Evolutionary conservation across 768 basidiomycete species (phyloP).

Genomic region (Panaeolus papilionaceus): DNA sequence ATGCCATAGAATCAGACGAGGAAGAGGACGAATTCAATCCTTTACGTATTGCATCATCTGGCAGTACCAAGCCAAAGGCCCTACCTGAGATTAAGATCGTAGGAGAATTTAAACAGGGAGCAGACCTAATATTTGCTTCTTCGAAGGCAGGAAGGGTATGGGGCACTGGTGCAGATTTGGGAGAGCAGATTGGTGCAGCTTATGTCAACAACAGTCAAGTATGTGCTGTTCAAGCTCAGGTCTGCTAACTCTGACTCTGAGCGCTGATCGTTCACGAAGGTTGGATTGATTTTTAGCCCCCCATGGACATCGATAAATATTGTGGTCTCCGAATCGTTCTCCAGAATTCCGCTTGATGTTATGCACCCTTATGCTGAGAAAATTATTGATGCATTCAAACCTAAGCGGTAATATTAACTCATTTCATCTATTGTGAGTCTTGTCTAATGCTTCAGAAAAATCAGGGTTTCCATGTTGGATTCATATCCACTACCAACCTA

Average conservation of each 20-base stretch:
- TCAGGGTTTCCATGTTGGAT: constrained; percentile 58
- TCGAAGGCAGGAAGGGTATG: constrained; percentile 54
- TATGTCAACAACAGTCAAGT: constrained; percentile 55
- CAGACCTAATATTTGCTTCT: constrained; percentile 50
- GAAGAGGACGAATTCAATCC: constrained; percentile 67
- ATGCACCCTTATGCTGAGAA: constrained; percentile 55
- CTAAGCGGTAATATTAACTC: constrained; percentile 44
- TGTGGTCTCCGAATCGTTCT: constrained; percentile 58
- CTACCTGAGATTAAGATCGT: constrained; percentile 43
- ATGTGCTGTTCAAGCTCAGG: constrained; percentile 14
- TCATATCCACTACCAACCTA: constrained; percentile 58
- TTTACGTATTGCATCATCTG: constrained; percentile 30
- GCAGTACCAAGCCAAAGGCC: constrained; percentile 24
- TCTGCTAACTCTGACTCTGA: not conserved
- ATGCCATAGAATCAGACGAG: constrained; percentile 73
- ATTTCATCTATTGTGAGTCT: not conserved
- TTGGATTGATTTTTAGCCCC: constrained; percentile 57
- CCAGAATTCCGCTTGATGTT: constrained; percentile 53
- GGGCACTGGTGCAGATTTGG: constrained; percentile 57
- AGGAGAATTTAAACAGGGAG: constrained; percentile 37
- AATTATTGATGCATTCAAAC: constrained; percentile 50
- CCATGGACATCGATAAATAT: constrained; percentile 52
- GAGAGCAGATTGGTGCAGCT: constrained; percentile 55
- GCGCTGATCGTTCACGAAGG: constrained; percentile 37
- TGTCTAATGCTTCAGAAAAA: not conserved